These are phyloP conservation scores for Globisporangium ultimum DNA, from an alignment of 352 stramenopile genomes.

Conservation along the genomic window DNA sequence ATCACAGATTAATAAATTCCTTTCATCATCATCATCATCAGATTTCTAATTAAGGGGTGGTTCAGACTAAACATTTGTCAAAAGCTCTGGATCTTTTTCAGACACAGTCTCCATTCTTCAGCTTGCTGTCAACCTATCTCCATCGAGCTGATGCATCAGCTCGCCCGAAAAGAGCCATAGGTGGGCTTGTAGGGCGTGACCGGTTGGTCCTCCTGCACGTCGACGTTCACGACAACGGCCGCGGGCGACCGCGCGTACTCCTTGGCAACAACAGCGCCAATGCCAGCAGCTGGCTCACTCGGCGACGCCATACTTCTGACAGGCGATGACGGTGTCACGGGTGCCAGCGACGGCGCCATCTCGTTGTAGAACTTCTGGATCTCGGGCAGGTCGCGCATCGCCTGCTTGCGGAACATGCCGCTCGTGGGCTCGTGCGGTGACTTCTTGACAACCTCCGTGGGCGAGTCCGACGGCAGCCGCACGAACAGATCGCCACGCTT, in stretches of 20 bases:
- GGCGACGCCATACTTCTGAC: not conserved
- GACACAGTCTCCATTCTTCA: no score
- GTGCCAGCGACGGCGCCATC: not conserved
- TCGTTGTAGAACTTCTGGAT: conserved; percentile 19
- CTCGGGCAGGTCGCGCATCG: conserved; percentile 14
- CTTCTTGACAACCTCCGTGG: conserved; percentile 7
- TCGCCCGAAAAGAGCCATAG: not conserved
- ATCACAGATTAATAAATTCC: no score
- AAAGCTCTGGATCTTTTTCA: no score
- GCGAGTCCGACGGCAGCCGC: conserved; percentile 19
- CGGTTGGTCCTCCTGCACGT: conserved; percentile 12
- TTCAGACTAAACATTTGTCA: no score
- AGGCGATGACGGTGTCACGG: not conserved
- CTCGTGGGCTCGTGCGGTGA: conserved; percentile 14
- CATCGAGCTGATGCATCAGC: no score
- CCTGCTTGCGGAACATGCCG: conserved; percentile 17
- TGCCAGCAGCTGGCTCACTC: not conserved
- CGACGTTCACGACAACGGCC: conserved; percentile 11
- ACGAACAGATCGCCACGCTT: conserved; percentile 17
- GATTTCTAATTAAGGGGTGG: no score
- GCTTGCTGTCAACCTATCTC: no score
- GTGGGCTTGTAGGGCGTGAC: conserved; percentile 13
- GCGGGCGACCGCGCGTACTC: conserved; percentile 5
- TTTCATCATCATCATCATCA: no score
- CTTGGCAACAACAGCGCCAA: conserved; percentile 10